phyloP scores from a whole-genome alignment of 257 asterid species.

The Solanum sejunctum region DNA sequence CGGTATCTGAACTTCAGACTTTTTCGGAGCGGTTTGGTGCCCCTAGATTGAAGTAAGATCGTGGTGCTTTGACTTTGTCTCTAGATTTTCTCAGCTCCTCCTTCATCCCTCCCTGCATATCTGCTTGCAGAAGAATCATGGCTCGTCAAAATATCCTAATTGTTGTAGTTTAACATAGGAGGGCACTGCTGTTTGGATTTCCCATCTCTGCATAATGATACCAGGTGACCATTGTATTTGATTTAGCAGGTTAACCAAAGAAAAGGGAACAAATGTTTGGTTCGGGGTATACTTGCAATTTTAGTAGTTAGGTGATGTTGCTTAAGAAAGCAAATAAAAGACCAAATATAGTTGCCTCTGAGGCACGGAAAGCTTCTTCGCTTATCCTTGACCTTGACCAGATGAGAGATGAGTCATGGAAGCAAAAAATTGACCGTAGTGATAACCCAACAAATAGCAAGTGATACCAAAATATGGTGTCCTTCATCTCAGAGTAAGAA shows the following conservation, averaged over 20 bases:
- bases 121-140: neutral
- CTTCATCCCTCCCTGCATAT: neutral
- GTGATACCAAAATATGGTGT: neutral
- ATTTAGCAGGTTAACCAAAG: neutral
- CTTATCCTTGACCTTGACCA: neutral
- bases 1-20: constrained; percentile 64
- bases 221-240: neutral
- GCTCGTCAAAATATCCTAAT: neutral
- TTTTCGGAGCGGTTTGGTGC: constrained; percentile 84
- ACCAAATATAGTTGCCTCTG: neutral
- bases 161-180: neutral
- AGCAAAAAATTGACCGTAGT: neutral
- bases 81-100: neutral
- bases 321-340: neutral
- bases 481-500: neutral
- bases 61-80: constrained; percentile 1
- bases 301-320: neutral
- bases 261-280: neutral
- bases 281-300: neutral
- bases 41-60: constrained; percentile 61
- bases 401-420: neutral
- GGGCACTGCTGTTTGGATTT: neutral
- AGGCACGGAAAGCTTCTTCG: neutral
- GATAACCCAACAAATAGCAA: neutral
- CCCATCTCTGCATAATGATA: neutral